A percentile compares a stretch with the other conserved stretches of the same genome.
phyloP scores from a whole-genome alignment of 129 eudicot genomes.

The Saposhnikovia divaricata region DNA sequence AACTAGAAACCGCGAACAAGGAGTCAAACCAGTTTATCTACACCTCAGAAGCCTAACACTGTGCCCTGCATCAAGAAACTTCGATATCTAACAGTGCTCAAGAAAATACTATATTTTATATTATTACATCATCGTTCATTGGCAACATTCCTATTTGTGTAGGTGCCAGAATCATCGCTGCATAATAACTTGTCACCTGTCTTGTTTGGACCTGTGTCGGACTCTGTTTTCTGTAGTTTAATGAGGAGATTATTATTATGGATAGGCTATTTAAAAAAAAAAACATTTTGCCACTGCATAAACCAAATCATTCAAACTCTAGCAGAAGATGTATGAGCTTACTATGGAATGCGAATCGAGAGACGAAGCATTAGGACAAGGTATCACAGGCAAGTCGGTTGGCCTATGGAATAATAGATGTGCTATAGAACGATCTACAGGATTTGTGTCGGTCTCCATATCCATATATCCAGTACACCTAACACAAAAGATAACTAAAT shows the following conservation, averaged over 20 bases:
- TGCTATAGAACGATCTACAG: slow-evolving; percentile 88
- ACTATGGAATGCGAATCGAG: slow-evolving; percentile 26
- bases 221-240: neutral
- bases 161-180: neutral
- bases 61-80: neutral
- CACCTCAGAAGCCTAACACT: neutral
- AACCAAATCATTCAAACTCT: neutral
- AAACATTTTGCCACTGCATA: neutral
- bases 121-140: neutral
- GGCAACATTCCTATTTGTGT: neutral
- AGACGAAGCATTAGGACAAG: slow-evolving; percentile 27
- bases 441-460: slow-evolving; percentile 84
- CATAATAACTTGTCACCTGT: neutral
- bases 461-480: slow-evolving; percentile 60
- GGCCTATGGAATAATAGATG: slow-evolving; percentile 87
- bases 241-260: neutral
- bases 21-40: neutral
- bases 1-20: neutral
- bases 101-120: neutral
- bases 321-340: slow-evolving; percentile 16
- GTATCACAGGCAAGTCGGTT: slow-evolving; percentile 37
- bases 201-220: neutral
- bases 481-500: slow-evolving; percentile 14
- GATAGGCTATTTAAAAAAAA: neutral
- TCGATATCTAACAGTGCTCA: neutral